Evolutionary conservation across 2,329 filamentous ascomycete genomes (phyloP).

Genomic region (Chaetomium olivaceum): DNA sequence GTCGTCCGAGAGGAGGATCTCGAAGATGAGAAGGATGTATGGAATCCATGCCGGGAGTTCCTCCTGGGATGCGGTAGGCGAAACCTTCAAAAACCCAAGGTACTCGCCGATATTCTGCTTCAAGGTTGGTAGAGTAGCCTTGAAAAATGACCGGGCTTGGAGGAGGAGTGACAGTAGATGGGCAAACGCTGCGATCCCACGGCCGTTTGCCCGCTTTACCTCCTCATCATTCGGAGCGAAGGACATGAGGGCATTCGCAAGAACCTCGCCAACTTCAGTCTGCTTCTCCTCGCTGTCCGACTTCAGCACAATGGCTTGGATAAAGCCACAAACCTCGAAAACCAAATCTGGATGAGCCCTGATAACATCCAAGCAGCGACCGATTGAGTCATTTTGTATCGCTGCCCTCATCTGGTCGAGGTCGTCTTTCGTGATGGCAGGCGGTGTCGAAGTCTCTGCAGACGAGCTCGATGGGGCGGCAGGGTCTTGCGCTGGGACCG

Average conservation of each 20-base stretch:
- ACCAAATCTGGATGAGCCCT: constrained; percentile 85
- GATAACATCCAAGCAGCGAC: constrained; percentile 86
- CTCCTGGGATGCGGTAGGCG: constrained; percentile 65
- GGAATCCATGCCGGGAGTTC: constrained; percentile 91
- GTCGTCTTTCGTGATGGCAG: constrained; percentile 68
- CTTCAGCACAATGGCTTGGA: constrained; percentile 69
- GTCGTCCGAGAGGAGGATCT: constrained; percentile 87
- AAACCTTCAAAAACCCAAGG: constrained; percentile 74
- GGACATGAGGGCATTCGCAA: constrained; percentile 80
- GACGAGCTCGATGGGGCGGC: constrained; percentile 30
- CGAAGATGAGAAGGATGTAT: constrained; percentile 84
- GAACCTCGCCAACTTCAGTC: constrained; percentile 76
- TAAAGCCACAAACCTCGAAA: constrained; percentile 86
- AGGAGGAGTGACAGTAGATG: constrained; percentile 87
- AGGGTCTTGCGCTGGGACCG: constrained; percentile 34
- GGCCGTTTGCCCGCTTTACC: constrained; percentile 62
- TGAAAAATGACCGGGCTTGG: constrained; percentile 78
- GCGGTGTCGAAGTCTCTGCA: constrained; percentile 28
- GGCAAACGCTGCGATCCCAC: constrained; percentile 79
- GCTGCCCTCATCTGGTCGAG: constrained; percentile 72
- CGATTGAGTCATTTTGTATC: constrained; percentile 78
- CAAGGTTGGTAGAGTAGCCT: constrained; percentile 70
- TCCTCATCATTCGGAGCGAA: constrained; percentile 59
- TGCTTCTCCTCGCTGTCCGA: constrained; percentile 56
- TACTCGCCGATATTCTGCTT: constrained; percentile 76